phyloP scores from a whole-genome alignment of 2,329 filamentous ascomycete genomes.

The Penicillium sclerotigenum region DNA sequence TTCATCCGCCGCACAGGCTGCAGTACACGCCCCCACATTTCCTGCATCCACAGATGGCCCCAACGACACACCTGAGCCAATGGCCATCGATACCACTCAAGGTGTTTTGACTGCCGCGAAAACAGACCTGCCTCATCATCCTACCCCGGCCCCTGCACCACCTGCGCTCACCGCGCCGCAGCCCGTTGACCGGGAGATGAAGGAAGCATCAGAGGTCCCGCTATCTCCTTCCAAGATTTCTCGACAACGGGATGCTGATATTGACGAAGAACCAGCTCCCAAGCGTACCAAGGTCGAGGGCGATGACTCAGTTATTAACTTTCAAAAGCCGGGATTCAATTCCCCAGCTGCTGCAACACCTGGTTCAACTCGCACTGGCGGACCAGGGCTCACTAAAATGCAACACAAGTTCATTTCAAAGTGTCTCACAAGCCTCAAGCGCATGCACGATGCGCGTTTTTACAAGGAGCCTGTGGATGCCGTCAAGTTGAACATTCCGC shows the following conservation, averaged over 20 bases:
- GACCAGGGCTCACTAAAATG: constrained; percentile 38
- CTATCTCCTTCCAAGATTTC: constrained; percentile 58
- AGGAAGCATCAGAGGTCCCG: constrained; percentile 54
- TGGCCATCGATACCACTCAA: constrained; percentile 22
- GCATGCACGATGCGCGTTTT: constrained; percentile 73
- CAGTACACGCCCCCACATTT: not conserved
- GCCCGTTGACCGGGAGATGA: constrained; percentile 50
- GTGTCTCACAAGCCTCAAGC: constrained; percentile 60
- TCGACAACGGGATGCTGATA: constrained; percentile 75
- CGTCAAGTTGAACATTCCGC: constrained; percentile 71
- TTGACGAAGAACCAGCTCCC: constrained; percentile 59
- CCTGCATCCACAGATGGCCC: constrained; percentile 8
- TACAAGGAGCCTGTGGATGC: constrained; percentile 77
- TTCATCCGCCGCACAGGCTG: not conserved
- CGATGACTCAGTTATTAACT: constrained; percentile 45
- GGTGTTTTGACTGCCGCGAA: constrained; percentile 20
- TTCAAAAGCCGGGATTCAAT: constrained; percentile 46
- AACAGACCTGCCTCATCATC: constrained; percentile 37
- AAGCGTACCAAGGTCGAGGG: constrained; percentile 77
- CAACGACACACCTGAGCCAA: constrained; percentile 13
- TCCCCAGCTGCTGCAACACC: constrained; percentile 32
- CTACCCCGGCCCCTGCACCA: constrained; percentile 19
- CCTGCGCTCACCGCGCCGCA: constrained; percentile 20
- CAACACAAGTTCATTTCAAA: constrained; percentile 44
- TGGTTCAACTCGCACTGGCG: constrained; percentile 8